Conservation (phyloP, 108 stramenopile genomes). For the Cyclotella choctawhatcheeana region DNA sequence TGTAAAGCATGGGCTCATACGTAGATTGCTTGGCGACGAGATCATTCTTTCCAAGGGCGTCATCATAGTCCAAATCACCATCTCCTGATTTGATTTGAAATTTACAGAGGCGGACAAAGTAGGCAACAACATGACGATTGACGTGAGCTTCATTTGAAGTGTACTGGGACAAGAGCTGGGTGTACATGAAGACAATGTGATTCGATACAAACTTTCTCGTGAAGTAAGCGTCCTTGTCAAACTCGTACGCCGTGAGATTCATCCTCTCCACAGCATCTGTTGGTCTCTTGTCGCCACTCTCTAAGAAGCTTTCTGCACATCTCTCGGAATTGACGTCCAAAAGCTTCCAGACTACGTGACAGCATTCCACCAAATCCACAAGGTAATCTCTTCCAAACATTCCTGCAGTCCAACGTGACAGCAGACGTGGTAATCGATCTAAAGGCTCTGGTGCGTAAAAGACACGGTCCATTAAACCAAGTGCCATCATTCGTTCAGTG, state of each 20-base stretch:
- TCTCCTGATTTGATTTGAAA: conserved; percentile 55
- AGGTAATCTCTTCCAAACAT: conserved; percentile 77
- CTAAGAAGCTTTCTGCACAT: conserved; percentile 26
- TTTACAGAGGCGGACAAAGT: conserved; percentile 74
- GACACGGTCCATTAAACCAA: conserved; percentile 84
- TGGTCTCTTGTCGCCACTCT: conserved; percentile 42
- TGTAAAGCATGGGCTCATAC: conserved; percentile 87
- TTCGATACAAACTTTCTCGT: conserved; percentile 78
- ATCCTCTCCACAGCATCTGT: conserved; percentile 65
- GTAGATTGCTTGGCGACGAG: conserved; percentile 64
- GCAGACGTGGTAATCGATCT: conserved; percentile 74
- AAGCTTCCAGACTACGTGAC: conserved; percentile 77
- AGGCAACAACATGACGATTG: conserved; percentile 81
- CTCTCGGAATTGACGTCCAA: conserved; percentile 63
- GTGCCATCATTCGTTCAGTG: conserved; percentile 83
- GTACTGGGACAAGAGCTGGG: conserved; percentile 80
- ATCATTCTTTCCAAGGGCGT: conserved; percentile 49
- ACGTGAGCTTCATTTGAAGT: conserved; percentile 71
- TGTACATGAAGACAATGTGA: conserved; percentile 80
- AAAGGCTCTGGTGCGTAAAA: conserved; percentile 83
- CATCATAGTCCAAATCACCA: conserved; percentile 44
- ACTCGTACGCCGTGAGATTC: conserved; percentile 71
- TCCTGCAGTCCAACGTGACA: conserved; percentile 78
- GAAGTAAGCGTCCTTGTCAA: conserved; percentile 74
- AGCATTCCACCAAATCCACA: conserved; percentile 81